These are phyloP conservation scores for Ocimum tenuiflorum DNA, from an alignment of 257 asterid species.

Conservation along the genomic window DNA sequence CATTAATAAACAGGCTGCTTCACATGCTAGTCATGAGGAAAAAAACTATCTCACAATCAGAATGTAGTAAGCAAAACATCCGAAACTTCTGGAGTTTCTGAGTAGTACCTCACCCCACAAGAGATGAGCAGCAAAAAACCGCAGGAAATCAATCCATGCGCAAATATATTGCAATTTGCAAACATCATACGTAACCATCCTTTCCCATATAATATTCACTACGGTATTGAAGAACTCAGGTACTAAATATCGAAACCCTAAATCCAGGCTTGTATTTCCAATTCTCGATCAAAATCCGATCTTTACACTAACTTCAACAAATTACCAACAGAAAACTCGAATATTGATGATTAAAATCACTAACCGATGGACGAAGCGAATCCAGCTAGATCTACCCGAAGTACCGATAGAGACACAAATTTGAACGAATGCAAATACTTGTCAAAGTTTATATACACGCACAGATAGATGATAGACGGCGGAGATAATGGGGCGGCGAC, in stretches of 20 bases:
- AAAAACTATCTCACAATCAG: too few species aligned
- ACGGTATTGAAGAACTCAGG: constrained; percentile 9
- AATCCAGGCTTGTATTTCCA: background rate
- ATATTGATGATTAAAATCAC: background rate
- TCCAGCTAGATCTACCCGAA: constrained; percentile 41
- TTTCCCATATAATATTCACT: too few species aligned
- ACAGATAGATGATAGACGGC: background rate
- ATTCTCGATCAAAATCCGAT: constrained; percentile 20
- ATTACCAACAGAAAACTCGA: background rate
- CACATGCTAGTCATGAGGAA: constrained; percentile 7
- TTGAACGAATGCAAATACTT: constrained; percentile 18
- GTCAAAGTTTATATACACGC: background rate
- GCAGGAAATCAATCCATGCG: constrained; percentile 1
- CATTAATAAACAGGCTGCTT: background rate
- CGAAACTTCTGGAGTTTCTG: background rate
- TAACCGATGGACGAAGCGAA: constrained; percentile 25
- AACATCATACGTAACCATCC: background rate
- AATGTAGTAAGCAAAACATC: too few species aligned
- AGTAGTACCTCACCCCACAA: constrained; percentile 3
- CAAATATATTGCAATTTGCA: background rate
- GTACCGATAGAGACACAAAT: constrained; percentile 35
- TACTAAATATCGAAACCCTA: constrained; percentile 39
- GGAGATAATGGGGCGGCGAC: constrained; percentile 9
- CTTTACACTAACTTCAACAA: constrained; percentile 14
- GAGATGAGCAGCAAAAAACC: too few species aligned